Base-by-base conservation (phyloP, 305 asterid genomes). In the Withania somnifera region DNA sequence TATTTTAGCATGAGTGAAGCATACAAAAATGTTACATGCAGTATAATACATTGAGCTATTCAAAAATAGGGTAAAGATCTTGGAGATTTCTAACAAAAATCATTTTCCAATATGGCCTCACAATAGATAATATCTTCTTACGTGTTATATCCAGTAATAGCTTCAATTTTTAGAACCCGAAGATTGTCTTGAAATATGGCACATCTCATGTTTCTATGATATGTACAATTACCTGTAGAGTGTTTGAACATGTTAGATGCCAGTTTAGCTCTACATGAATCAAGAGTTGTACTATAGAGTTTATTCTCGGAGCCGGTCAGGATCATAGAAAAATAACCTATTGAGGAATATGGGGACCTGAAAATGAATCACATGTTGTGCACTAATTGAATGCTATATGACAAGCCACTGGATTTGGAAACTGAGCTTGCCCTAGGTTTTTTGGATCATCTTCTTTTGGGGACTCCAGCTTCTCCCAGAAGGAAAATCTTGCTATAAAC, bases 391-490 rank as follows among this genome's bases (percentile, higher is more conserved):
- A 90, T 97, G 52, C 97, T 97, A 54, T 92, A 98, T 24, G 98
- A 93, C 88, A 84, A 84, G 36, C 99, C 98, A 52, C 89, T 97
- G 57, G 99, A 97, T 87, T 88, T 94, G 87, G 98, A 97, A 91
- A 93, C 97, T 42, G 99, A 97, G 88, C 92, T 97, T 68, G 92
- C 99, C 40, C 47, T 97, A 82, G 98, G 97, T 57, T 97, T 97
- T 86, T 77, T 97, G 84, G 97, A 97, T 85, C 97, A 97, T 87
- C 89, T 97, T 80, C 86, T 93, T 92, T 79, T 95, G 89, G 98
- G 98, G 84, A 97, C 98, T 84, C 99, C 98, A 51, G 98, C 98
- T 84, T 92, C 98, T 86, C 98, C 99, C 82, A 83, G 94, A 92
- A 91, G 97, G 85, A 97, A 97, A 89, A 91, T 89, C 86, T 87